A percentile compares a stretch with the other conserved stretches of the same genome.
phyloP scores from a whole-genome alignment of 768 basidiomycete genomes.

The Kockovaella imperatae region DNA sequence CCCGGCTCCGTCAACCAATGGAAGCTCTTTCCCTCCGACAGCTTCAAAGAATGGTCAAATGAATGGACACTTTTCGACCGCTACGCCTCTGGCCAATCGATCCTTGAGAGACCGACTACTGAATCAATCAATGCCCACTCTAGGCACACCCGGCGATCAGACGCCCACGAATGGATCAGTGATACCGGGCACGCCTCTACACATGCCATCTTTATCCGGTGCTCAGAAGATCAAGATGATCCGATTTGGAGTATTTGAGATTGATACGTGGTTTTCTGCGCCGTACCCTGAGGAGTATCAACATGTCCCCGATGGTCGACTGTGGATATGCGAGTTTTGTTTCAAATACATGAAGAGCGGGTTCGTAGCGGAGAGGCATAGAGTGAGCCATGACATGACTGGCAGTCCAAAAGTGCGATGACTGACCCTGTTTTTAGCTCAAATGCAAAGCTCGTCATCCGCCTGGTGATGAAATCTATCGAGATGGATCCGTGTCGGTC shows the following conservation, averaged over 20 bases:
- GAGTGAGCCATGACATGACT: constrained; percentile 51
- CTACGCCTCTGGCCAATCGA: constrained; percentile 9
- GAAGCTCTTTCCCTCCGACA: not conserved
- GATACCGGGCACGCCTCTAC: not conserved
- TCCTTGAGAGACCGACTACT: constrained; percentile 34
- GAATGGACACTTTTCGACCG: too few relatives aligned
- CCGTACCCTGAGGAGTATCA: constrained; percentile 98
- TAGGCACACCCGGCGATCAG: constrained; percentile 2
- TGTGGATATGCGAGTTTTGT: constrained; percentile 98
- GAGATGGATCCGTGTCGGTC: constrained; percentile 77
- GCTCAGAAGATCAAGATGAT: constrained; percentile 65
- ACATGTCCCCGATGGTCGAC: constrained; percentile 74
- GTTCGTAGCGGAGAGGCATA: constrained; percentile 76
- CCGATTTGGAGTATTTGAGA: constrained; percentile 82
- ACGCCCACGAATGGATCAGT: not conserved
- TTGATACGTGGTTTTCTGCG: constrained; percentile 98
- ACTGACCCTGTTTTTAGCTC: constrained; percentile 51
- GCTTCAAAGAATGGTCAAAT: not conserved
- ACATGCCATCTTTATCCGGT: not conserved
- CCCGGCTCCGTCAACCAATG: constrained; percentile 14
- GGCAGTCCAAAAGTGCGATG: not conserved
- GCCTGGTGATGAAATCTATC: constrained; percentile 96
- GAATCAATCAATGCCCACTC: constrained; percentile 11
- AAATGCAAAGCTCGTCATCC: constrained; percentile 94
- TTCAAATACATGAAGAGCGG: constrained; percentile 94